phyloP scores from a whole-genome alignment of 345 rosid species.

The Eucalyptus guilfoylei region DNA sequence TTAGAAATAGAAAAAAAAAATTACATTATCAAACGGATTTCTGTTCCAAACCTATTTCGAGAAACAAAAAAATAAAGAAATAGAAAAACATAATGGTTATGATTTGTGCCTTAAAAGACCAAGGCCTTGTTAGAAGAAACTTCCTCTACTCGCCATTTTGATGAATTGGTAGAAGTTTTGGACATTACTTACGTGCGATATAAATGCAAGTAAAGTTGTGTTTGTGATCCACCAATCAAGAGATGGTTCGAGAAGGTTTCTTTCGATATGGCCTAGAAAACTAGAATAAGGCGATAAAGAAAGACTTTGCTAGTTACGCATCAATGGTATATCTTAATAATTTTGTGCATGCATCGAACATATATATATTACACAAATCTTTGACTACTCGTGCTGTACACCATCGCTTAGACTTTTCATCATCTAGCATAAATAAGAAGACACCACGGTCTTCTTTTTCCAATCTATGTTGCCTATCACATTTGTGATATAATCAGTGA shows the following conservation, averaged over 20 bases:
- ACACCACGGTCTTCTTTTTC: not conserved
- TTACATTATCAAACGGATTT: rapidly evolving
- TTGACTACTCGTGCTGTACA: not conserved
- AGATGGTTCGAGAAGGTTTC: not conserved
- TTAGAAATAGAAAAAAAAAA: too few species aligned
- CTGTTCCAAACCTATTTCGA: rapidly evolving
- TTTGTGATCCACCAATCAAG: not conserved
- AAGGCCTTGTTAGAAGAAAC: rapidly evolving
- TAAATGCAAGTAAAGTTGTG: not conserved
- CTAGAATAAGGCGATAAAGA: not conserved
- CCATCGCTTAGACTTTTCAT: not conserved
- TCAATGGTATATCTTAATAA: not conserved
- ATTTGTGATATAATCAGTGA: not conserved
- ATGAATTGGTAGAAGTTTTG: not conserved
- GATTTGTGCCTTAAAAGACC: rapidly evolving
- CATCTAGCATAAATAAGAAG: not conserved
- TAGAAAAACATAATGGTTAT: rapidly evolving
- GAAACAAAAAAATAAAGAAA: rapidly evolving
- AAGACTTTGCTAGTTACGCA: not conserved
- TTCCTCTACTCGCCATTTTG: not conserved
- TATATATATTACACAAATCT: not conserved
- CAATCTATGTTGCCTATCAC: not conserved
- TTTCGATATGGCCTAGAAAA: not conserved
- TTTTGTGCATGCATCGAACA: not conserved
- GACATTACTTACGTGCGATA: not conserved